Conservation (phyloP, 305 asterid species). For the Fraxinus angustifolia region DNA sequence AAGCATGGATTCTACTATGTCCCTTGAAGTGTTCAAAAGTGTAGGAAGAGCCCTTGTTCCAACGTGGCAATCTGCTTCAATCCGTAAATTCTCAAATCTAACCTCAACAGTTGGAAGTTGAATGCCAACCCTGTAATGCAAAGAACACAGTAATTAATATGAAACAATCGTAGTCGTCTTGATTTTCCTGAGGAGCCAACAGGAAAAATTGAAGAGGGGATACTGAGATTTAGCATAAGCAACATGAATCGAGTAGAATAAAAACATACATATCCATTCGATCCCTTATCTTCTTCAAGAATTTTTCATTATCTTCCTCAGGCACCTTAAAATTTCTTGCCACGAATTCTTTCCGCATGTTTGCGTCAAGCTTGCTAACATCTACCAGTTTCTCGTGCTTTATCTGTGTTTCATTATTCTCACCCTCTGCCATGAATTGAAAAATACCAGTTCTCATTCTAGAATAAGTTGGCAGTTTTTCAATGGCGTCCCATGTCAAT, state of each 20-base stretch:
- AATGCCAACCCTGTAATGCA: slow-evolving; percentile 48
- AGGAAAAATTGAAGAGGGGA: neutral
- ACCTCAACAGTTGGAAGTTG: slow-evolving; percentile 56
- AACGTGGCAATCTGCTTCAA: slow-evolving; percentile 58
- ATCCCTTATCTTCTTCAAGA: slow-evolving; percentile 60
- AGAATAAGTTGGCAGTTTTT: slow-evolving; percentile 74
- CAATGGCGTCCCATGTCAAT: slow-evolving; percentile 79
- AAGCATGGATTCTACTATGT: slow-evolving; percentile 38
- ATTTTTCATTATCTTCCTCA: slow-evolving; percentile 88
- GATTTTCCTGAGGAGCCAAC: neutral
- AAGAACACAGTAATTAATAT: neutral
- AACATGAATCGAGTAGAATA: neutral
- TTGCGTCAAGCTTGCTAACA: slow-evolving; percentile 58
- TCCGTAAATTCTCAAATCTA: slow-evolving; percentile 45
- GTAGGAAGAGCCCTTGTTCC: slow-evolving; percentile 68
- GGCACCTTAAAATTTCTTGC: slow-evolving; percentile 75
- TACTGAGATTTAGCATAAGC: neutral
- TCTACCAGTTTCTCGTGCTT: slow-evolving; percentile 58
- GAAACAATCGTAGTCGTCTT: neutral
- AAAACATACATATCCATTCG: slow-evolving; percentile 68
- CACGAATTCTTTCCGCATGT: slow-evolving; percentile 63
- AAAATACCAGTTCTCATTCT: slow-evolving; percentile 58
- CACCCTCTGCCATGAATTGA: slow-evolving; percentile 42
- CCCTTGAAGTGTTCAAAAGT: slow-evolving; percentile 48
- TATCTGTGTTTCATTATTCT: slow-evolving; percentile 31